Base-by-base conservation (phyloP, 164 flowering plant species). In the Stephania japonica region DNA sequence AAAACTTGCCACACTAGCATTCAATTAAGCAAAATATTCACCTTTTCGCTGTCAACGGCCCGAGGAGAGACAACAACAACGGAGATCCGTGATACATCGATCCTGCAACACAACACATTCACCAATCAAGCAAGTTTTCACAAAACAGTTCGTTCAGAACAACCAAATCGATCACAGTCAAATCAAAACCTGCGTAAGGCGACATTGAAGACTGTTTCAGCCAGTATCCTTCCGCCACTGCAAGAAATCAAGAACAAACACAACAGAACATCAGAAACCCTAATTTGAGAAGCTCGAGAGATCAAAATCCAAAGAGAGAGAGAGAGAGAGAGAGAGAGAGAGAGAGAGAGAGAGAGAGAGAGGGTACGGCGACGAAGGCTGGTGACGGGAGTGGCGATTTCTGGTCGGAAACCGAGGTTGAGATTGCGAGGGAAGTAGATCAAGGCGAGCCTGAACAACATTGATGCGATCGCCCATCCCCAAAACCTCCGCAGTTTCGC, bases 181-280 rank as follows among this genome's bases (percentile, higher is more conserved):
- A 24, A 16, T 11, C 42, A 21, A 5, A 68, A 96, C 99, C 99
- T 76, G 98, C 87, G 78, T 93, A 96, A 13, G 99, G 99, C 69
- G 99, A 96, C 83, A 91, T 82, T 0, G 91, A 88, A n/a, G 87
- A 85, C 75, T 88, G 96, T 85, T 91, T 96, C 69, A 96, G 77
- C 97, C 99, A 96, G 85, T 91, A 90, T 65, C 99, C 99, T 80
- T 96, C 99, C 11, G 97, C 89, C 88, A 96, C 99, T 96, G 77
- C 85, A 84, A 70, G 38, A 32, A 32, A 32, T 32, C 38, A 32
- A 32, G 38, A 32, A 32, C 38, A 32, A 4, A 2, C 38, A 70
- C 21, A 24, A 19, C 43, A 61, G 27, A 66, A 69, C 69, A 61
- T 25, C 27, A 53, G 42, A 61, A 27, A 41, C 14, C 14, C 19